phyloP scores from a whole-genome alignment of 2,329 filamentous ascomycete species.

The Cladophialophora yegresii region DNA sequence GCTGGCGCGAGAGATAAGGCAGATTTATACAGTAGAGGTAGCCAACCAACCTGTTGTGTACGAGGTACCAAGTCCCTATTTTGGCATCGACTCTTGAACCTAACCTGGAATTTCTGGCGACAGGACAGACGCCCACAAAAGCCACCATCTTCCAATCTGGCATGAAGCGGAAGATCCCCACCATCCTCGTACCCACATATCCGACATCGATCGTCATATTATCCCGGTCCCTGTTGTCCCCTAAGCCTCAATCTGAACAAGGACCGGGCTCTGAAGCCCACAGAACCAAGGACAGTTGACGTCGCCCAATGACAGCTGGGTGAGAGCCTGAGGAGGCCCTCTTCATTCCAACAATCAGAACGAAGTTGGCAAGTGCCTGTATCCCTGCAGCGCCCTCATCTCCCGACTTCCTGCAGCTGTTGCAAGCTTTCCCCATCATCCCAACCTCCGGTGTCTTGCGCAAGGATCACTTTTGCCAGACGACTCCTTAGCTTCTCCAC shows the following conservation, averaged over 20 bases:
- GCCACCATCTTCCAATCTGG: conserved; percentile 31
- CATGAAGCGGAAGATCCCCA: conserved; percentile 23
- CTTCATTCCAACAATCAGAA: conserved; percentile 4
- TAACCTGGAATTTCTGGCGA: not conserved
- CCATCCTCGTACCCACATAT: conserved; percentile 12
- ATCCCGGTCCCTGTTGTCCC: conserved; percentile 13
- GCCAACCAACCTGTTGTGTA: no score
- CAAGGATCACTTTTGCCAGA: conserved; percentile 19
- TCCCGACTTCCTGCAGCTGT: not conserved
- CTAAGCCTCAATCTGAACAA: conserved; percentile 29
- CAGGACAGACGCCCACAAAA: not conserved
- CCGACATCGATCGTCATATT: conserved; percentile 23
- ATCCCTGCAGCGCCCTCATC: conserved; percentile 3
- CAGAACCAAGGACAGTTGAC: conserved; percentile 1
- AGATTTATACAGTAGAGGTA: no score
- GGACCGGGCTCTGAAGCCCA: conserved; percentile 8
- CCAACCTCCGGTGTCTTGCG: conserved; percentile 23
- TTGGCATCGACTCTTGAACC: not conserved
- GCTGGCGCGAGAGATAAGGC: no score
- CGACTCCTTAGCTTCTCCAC: conserved; percentile 22
- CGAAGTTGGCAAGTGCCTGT: not conserved
- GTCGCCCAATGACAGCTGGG: not conserved
- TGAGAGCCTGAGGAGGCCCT: not conserved
- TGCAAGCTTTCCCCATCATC: conserved; percentile 23
- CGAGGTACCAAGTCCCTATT: not conserved